Evolutionary conservation across 805 yeast genomes (phyloP).

Genomic region (Metschnikowia cubensis): DNA sequence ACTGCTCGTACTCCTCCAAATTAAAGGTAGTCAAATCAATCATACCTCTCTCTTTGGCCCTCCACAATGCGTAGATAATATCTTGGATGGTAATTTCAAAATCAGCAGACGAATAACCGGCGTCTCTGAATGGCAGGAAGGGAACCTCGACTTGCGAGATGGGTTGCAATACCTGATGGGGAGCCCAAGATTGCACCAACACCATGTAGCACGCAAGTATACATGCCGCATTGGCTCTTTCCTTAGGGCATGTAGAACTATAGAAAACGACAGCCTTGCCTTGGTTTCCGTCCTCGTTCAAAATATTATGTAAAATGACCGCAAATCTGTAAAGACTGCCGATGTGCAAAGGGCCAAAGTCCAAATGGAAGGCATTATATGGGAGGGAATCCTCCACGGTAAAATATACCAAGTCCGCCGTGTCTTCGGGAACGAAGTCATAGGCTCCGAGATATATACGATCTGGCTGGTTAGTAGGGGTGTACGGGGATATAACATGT

Average conservation of each 20-base stretch:
- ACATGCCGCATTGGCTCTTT: conserved; percentile 92
- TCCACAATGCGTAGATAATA: conserved; percentile 93
- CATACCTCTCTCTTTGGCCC: conserved; percentile 90
- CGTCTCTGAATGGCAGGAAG: conserved; percentile 92
- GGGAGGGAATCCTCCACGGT: conserved; percentile 91
- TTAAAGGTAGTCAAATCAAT: conserved; percentile 83
- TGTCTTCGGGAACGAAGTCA: conserved; percentile 73
- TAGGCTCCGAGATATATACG: conserved; percentile 89
- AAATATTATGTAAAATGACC: conserved; percentile 83
- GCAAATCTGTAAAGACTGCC: conserved; percentile 95
- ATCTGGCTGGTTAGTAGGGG: conserved; percentile 33
- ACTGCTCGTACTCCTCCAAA: conserved; percentile 89
- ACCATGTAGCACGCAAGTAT: conserved; percentile 92
- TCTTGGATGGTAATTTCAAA: conserved; percentile 92
- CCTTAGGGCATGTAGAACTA: conserved; percentile 75
- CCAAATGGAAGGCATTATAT: conserved; percentile 92
- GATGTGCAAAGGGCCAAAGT: conserved; percentile 93
- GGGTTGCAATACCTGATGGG: conserved; percentile 95
- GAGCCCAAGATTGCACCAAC: conserved; percentile 94
- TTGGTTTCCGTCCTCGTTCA: conserved; percentile 79
- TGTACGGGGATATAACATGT: not conserved
- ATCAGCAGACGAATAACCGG: conserved; percentile 95
- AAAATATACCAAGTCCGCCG: conserved; percentile 72
- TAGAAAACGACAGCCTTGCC: conserved; percentile 89
- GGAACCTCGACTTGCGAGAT: conserved; percentile 90